These are phyloP conservation scores for Sphaceloma murrayae DNA, from an alignment of 2,329 filamentous ascomycete genomes.

Conservation along the genomic window DNA sequence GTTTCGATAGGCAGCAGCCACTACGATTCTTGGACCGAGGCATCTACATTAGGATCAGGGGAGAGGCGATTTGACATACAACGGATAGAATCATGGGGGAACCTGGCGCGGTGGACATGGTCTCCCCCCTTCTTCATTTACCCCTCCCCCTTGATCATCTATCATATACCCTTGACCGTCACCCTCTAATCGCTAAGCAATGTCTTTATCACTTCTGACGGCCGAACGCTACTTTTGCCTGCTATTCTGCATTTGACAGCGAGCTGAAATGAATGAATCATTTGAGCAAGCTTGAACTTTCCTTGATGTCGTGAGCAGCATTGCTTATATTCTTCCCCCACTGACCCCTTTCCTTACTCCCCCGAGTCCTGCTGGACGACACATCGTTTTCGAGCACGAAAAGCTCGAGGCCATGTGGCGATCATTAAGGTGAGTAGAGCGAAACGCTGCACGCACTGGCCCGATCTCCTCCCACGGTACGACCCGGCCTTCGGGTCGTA, in stretches of 20 bases:
- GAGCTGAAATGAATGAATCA: conserved; percentile 3
- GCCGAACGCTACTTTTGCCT: background rate
- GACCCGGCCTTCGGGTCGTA: too few relatives aligned
- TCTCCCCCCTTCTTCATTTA: conserved; percentile 11
- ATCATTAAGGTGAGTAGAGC: too few relatives aligned
- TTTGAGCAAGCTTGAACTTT: background rate
- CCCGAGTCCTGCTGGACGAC: too few relatives aligned
- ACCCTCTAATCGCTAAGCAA: conserved; percentile 6
- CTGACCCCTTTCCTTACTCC: background rate
- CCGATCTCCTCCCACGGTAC: too few relatives aligned
- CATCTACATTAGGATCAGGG: conserved; percentile 5
- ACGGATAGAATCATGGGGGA: conserved; percentile 11
- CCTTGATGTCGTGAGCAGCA: too few relatives aligned
- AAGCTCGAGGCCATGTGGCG: too few relatives aligned
- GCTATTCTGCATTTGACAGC: background rate
- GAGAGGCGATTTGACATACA: conserved; percentile 12
- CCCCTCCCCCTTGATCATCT: background rate
- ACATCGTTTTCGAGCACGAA: too few relatives aligned
- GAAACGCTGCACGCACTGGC: too few relatives aligned
- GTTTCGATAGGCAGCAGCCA: background rate
- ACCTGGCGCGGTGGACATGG: background rate
- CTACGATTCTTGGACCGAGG: background rate
- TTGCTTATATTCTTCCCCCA: background rate
- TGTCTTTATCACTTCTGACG: conserved; percentile 2
- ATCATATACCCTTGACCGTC: conserved; percentile 5